A percentile compares a stretch with the other conserved stretches of the same genome.
These are phyloP conservation scores for Boletus edulis DNA, from an alignment of 768 basidiomycete genomes.

Conservation along the genomic window DNA sequence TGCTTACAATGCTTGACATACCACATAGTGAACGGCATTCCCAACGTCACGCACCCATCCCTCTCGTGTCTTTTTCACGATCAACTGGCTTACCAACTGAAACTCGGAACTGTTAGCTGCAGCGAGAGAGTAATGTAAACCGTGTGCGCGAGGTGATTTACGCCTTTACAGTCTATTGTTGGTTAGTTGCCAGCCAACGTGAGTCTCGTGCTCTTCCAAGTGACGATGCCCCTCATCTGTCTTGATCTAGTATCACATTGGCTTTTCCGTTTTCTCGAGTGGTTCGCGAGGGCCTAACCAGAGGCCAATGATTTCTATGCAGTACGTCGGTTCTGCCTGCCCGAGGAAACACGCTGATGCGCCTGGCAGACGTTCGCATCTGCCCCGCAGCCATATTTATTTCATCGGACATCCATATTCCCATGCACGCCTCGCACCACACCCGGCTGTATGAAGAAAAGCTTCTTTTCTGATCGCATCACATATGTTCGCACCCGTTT, in stretches of 20 bases:
- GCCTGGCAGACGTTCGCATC: neutral
- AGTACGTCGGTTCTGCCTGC: constrained; percentile 4
- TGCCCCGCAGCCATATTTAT: constrained; percentile 18
- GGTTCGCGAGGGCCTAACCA: constrained; percentile 25
- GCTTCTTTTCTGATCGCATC: constrained; percentile 14
- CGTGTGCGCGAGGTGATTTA: constrained; percentile 7
- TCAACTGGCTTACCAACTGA: constrained; percentile 19
- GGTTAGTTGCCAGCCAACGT: constrained; percentile 26
- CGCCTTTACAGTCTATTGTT: constrained; percentile 19
- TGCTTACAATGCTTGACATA: constrained; percentile 14
- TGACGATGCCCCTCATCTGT: neutral
- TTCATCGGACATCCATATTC: constrained; percentile 14
- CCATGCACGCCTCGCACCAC: constrained; percentile 22
- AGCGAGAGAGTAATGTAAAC: constrained; percentile 3
- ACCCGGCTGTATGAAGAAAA: constrained; percentile 13
- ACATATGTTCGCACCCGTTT: neutral
- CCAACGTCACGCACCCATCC: constrained; percentile 4
- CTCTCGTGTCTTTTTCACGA: constrained; percentile 9
- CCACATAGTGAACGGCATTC: constrained; percentile 10
- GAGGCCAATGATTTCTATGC: constrained; percentile 8
- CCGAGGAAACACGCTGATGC: constrained; percentile 2
- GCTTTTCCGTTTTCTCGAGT: constrained; percentile 22
- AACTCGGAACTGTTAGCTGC: constrained; percentile 23
- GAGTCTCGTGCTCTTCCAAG: neutral
- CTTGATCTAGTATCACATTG: constrained; percentile 20